Evolutionary conservation across 441 rosid species (phyloP), one percentile per base, ranked within the genome.

Genomic region (Erysimum cheiri): DNA sequence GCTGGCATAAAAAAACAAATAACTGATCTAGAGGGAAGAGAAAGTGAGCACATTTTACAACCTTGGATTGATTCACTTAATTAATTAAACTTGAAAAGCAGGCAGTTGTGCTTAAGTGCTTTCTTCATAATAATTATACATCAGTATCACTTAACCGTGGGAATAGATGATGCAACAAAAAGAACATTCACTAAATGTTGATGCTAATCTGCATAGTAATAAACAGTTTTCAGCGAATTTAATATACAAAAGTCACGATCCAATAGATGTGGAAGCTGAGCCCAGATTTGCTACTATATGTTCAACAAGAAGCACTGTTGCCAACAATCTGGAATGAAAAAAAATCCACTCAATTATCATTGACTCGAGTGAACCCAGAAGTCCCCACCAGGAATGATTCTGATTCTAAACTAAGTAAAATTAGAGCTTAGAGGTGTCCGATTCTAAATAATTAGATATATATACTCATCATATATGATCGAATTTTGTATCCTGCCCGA

Each of bases 151-250:
- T 28, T 36, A 72, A 54, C 11, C 24, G 4, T 32, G 64, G 15
- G 63, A 44, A 43, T 54, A 32, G 46, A 53, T 26, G 53, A 60
- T 40, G 54, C 61, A 60, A 46, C 33, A 70, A 40, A 58, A 60
- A 60, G 37, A 70, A 61, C 46, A 40, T 40, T 31, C 29, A 53
- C 41, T 32, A 41, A 70, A 43, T 12, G 62, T 60, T 33, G 69
- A 54, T 46, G 75, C 63, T 62, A 43, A 62, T 62, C 69, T 62
- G 39, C 69, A 33, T 31, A 53, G 63, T 46, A 71, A 19, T 10
- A 60, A 41, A 55, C 26, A 60, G 29, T 61, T 60, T 70, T 29
- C 43, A 49, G 67, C 39, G 28, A 49, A 39, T 60, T 52, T 24
- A 35, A 44, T 41, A 72, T 26, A 15, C 46, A 28, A 28, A 46